Base-by-base conservation (phyloP, 371 early-diverging fungal genomes). In the Mortierella sp. region DNA sequence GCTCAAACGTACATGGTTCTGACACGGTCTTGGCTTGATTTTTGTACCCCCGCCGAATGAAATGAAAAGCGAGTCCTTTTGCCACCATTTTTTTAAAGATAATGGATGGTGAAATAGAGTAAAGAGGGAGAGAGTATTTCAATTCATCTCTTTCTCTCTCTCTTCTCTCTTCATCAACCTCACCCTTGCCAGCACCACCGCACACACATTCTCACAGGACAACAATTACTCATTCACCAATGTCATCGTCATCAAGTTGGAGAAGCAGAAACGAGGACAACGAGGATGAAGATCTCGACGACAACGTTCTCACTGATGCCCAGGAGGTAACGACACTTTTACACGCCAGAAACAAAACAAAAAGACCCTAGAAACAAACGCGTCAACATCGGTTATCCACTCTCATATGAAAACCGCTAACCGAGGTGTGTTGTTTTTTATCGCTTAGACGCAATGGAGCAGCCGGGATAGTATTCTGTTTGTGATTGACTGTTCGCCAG, bases 401-500 rank as follows among this genome's bases (percentile, higher is more conserved):
- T 31, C 61, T 10, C 9, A 50, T 26, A 11, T 45, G n/a, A 4
- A 24, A 16, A 61, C 47, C 24, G 29, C 31, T 7, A n/a, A 10
- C 11, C 3, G 24, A 29, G 40, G 7, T 4, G 5, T 44, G 29
- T 19, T 37, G 22, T n/a, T 10, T 26, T 40, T 3, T 13, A 29
- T 69, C 19, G 9, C 22, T 19, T 73, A 77, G 78, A 71, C 78
- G 14, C 71, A 78, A 65, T 77, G 78, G 77, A 71, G 77, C 10
- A 87, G 77, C 50, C 85, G 88, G 22, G 92, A 93, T 68, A 86
- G 89, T 41, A 88, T 92, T 52, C 77, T 94, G 24, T 93, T 92
- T 79, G 91, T 90, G 26, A 90, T 94, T 70, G 93, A 94, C 80
- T 91, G 91, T 26, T 86, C 89, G 13, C 83, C 87, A 10, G 63